Evolutionary conservation across 2,329 filamentous ascomycete species (phyloP).

Genomic region (Colletotrichum orchidophilum): DNA sequence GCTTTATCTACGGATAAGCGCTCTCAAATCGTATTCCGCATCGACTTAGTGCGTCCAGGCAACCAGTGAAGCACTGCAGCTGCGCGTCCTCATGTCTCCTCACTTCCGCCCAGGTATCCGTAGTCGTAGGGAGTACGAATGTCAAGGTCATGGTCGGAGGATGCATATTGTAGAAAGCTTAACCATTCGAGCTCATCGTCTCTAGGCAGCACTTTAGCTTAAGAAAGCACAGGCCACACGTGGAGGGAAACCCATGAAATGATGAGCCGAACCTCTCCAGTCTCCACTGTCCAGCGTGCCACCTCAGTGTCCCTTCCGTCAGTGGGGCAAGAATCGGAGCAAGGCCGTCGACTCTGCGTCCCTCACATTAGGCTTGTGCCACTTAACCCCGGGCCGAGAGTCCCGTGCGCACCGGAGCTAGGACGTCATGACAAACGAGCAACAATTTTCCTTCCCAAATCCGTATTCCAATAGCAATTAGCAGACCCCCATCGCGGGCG

Average conservation of each 20-base stretch:
- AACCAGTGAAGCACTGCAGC: neutral
- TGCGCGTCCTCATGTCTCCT: neutral
- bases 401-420: slow-evolving; percentile 14
- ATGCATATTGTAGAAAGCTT: neutral
- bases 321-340: slow-evolving; percentile 1
- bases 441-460: slow-evolving; percentile 20
- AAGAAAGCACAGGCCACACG: neutral
- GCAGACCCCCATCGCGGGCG: neutral
- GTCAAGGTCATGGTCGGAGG: neutral
- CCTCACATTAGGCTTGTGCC: neutral
- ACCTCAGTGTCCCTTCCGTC: neutral
- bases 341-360: neutral
- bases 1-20: neutral
- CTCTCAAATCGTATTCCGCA: neutral
- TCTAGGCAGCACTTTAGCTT: slow-evolving; percentile 5
- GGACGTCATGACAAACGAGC: slow-evolving; percentile 30
- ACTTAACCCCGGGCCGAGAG: neutral
- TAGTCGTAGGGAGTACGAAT: neutral
- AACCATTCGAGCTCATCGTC: neutral
- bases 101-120: neutral
- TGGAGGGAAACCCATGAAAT: neutral
- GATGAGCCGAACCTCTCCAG: neutral
- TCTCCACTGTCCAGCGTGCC: neutral
- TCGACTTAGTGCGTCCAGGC: neutral
- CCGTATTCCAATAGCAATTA: neutral